Percentiles rank a stretch among this genome's conserved stretches.
Conservation (phyloP, 176 grass and related monocot species). For the Saccharum spontaneum region DNA sequence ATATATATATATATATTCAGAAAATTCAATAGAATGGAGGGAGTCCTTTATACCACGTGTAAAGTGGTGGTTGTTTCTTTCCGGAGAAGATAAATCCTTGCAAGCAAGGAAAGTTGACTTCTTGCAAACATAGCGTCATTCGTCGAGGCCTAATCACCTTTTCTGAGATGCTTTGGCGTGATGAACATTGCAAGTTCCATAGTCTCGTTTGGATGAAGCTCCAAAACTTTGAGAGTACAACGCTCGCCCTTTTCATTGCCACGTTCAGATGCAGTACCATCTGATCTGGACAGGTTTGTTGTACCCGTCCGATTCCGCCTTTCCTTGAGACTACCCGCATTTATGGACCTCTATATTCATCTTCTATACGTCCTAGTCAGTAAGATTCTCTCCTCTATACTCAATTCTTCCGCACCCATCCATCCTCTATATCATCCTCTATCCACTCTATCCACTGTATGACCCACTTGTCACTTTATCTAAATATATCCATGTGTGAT, state of each 20-base stretch:
- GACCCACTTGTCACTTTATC: no score
- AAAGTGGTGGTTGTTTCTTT: not conserved
- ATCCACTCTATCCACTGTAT: no score
- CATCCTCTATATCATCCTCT: no score
- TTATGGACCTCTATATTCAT: no score
- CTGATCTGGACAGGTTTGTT: not conserved
- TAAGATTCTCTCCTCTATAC: no score
- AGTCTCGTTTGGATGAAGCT: not conserved
- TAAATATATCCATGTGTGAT: no score
- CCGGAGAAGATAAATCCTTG: conserved; percentile 10
- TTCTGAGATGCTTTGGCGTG: not conserved
- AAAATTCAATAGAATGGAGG: not conserved
- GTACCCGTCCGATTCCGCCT: not conserved
- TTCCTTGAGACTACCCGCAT: no score
- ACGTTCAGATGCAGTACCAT: not conserved
- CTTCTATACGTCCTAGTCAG: no score
- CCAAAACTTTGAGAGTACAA: not conserved
- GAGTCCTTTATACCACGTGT: not conserved
- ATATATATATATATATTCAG: not conserved
- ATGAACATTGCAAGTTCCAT: not conserved
- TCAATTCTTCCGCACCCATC: no score
- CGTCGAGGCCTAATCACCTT: not conserved
- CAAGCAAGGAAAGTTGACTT: conserved; percentile 38
- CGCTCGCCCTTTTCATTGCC: not conserved
- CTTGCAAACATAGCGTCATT: not conserved